Evolutionary conservation across 2,329 filamentous ascomycete genomes (phyloP), one percentile per base, ranked within the genome.

Genomic region (Hymenoscyphus repandus): DNA sequence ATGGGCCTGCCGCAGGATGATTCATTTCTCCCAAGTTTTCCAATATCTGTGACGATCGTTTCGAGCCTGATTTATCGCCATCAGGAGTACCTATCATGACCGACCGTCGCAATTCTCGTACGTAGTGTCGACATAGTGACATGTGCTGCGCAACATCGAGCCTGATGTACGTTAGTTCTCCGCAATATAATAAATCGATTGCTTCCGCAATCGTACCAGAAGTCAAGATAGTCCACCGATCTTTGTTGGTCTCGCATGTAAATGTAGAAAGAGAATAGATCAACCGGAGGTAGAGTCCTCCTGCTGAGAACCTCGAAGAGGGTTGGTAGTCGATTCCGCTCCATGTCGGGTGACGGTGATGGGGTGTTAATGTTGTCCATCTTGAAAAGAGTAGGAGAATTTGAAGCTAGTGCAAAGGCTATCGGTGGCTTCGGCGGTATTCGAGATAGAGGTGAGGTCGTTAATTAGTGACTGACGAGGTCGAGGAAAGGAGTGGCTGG

Each of bases 211-310:
- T n/a, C 82, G 52, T 75, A 97, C 93, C 95, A 99, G 71, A 99
- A 99, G 68, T 99, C 93, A 38, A 99, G 75, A 64, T 99, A 99
- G 66, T 99, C 93, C 11, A 99, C 93, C 6, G 92, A 96, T 68
- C 91, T 84, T 70, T 99, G 93, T 71, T 96, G 91, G 69, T 99
- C 95, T 64, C 93, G 83, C 93, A 99, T 99, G 72, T 96, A 99
- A 63, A 99, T 99, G 72, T 99, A 99, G 74, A 99, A 99, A 1
- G 91, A 96, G 70, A 96, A 99, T 10, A 99, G 77, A 66, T 99
- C 95, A 51, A 99, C 92, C 0, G 93, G 93, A 44, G 95, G 89
- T 17, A 95, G 78, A n/a, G 93, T 99, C 58, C 90, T 85, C 60
- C 95, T 84, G 67, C 90, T 96, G 54, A 99, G 75, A 50, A 99